Evolutionary conservation across 768 basidiomycete genomes (phyloP).

Genomic region (Phallus indusiatus): DNA sequence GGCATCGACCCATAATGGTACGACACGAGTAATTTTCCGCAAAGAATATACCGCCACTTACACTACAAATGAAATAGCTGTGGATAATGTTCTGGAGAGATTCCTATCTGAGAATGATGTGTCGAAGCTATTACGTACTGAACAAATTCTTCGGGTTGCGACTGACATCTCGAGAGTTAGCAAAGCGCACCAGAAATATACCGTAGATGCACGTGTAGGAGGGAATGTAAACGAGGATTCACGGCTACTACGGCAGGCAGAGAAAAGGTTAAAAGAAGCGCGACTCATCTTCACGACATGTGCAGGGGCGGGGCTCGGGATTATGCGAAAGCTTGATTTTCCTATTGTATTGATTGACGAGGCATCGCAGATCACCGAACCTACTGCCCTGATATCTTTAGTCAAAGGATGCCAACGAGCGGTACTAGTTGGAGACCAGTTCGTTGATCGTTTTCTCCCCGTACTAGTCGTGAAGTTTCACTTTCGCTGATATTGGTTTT

Average conservation of each 20-base stretch:
- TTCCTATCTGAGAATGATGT: slow-evolving; percentile 41
- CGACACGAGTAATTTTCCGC: no score
- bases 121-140: slow-evolving; percentile 36
- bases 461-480: no score
- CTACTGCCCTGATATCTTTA: slow-evolving; percentile 53
- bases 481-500: neutral
- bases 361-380: slow-evolving; percentile 63
- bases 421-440: slow-evolving; percentile 66
- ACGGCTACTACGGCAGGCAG: slow-evolving; percentile 45
- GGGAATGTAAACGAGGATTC: slow-evolving; percentile 56
- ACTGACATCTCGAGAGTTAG: slow-evolving; percentile 58
- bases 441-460: slow-evolving; percentile 20
- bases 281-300: slow-evolving; percentile 57
- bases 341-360: slow-evolving; percentile 59
- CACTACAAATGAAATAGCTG: slow-evolving; percentile 29
- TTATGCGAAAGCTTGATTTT: slow-evolving; percentile 33
- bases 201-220: slow-evolving; percentile 54
- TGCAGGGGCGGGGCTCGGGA: slow-evolving; percentile 33
- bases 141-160: slow-evolving; percentile 57
- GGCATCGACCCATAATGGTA: no score
- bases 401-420: slow-evolving; percentile 52
- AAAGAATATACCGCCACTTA: no score
- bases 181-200: slow-evolving; percentile 45
- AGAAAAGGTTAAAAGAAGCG: slow-evolving; percentile 47
- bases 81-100: slow-evolving; percentile 61